phyloP scores from a whole-genome alignment of 208 protist genomes.

The Trypanosoma cruzi region DNA sequence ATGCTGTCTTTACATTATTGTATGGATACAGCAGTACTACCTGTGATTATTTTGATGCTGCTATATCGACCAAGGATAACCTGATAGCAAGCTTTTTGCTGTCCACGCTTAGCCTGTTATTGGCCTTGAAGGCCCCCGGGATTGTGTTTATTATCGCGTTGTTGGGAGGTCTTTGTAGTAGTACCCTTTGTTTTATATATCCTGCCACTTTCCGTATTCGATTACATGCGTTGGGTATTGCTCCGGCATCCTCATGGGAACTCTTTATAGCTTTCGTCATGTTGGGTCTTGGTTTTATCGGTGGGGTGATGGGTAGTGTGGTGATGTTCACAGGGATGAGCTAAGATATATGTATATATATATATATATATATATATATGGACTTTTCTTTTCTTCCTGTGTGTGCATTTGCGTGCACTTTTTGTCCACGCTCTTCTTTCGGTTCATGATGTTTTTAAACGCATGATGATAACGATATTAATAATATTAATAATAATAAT shows the following conservation, averaged over 20 bases:
- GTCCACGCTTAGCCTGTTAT: constrained; percentile 42
- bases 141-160: constrained; percentile 70
- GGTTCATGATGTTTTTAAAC: no score
- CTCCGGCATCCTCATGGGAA: constrained; percentile 35
- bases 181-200: constrained; percentile 72
- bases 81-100: constrained; percentile 41
- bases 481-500: no score
- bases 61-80: constrained; percentile 42
- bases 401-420: no score
- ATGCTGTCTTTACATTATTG: constrained; percentile 56
- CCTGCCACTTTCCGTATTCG: constrained; percentile 61
- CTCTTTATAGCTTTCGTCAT: constrained; percentile 38
- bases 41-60: neutral
- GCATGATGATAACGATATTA: no score
- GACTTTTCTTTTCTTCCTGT: no score
- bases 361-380: no score
- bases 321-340: constrained; percentile 27
- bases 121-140: constrained; percentile 51
- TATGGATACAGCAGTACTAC: constrained; percentile 51
- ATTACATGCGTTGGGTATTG: constrained; percentile 50
- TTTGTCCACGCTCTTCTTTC: no score
- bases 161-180: constrained; percentile 70
- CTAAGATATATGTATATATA: no score
- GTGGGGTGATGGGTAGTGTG: constrained; percentile 45
- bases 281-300: constrained; percentile 49